These are phyloP conservation scores for Podospora conica DNA, from an alignment of 495 filamentous ascomycete genomes.

Conservation along the genomic window DNA sequence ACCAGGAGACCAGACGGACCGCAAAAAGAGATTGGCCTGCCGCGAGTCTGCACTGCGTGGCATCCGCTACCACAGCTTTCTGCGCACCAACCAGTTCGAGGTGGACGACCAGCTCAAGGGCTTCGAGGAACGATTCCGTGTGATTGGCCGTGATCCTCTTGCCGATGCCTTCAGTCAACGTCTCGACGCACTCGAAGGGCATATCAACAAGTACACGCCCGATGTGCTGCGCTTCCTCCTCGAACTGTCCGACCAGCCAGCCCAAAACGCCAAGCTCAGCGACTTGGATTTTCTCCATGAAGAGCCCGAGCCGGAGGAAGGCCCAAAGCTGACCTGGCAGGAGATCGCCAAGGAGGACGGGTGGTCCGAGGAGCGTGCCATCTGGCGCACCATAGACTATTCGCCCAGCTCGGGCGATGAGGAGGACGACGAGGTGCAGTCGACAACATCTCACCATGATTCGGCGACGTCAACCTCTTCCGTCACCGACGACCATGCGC, in stretches of 20 bases:
- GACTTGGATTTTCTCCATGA: slow-evolving; percentile 50
- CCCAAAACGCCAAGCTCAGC: slow-evolving; percentile 57
- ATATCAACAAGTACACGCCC: slow-evolving; percentile 57
- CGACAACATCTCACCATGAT: slow-evolving; percentile 28
- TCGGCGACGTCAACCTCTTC: slow-evolving; percentile 21
- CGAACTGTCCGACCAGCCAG: slow-evolving; percentile 74
- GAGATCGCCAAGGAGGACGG: slow-evolving; percentile 70
- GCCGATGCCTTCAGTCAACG: slow-evolving; percentile 68
- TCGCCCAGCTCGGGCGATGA: slow-evolving; percentile 58
- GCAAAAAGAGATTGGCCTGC: slow-evolving; percentile 41
- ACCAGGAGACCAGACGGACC: slow-evolving; percentile 34
- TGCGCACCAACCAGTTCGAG: slow-evolving; percentile 83
- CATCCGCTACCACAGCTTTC: slow-evolving; percentile 55
- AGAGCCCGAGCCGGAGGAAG: slow-evolving; percentile 32
- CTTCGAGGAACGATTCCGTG: slow-evolving; percentile 79
- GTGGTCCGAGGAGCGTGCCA: slow-evolving; percentile 57
- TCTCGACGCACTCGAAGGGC: slow-evolving; percentile 50
- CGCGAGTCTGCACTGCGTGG: slow-evolving; percentile 47
- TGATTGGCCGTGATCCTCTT: slow-evolving; percentile 69
- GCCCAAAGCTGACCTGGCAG: slow-evolving; percentile 58
- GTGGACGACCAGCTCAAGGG: slow-evolving; percentile 67
- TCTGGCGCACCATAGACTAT: slow-evolving; percentile 79
- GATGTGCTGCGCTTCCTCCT: slow-evolving; percentile 77
- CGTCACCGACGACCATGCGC: slow-evolving; percentile 32
- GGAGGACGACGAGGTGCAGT: slow-evolving; percentile 32